phyloP scores from a whole-genome alignment of 2,329 filamentous ascomycete species.

The Sclerotinia nivalis region DNA sequence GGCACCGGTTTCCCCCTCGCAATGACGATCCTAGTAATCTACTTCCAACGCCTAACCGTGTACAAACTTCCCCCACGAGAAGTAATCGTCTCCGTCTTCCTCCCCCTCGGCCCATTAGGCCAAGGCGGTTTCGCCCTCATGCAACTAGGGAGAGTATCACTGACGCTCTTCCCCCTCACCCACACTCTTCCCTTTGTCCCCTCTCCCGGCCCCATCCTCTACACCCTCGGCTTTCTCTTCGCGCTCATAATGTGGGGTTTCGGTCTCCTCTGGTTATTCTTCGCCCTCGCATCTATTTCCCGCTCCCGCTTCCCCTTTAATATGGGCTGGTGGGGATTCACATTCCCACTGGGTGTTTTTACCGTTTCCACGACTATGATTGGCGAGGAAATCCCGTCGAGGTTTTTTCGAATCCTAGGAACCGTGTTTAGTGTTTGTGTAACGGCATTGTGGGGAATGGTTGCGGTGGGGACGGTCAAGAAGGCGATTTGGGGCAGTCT shows the following conservation, averaged over 20 bases:
- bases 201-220: conserved; percentile 56
- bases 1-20: conserved; percentile 63
- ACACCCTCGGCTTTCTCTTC: conserved; percentile 56
- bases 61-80: conserved; percentile 67
- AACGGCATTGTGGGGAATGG: conserved; percentile 56
- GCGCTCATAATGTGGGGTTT: conserved; percentile 59
- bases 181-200: conserved; percentile 33
- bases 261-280: conserved; percentile 55
- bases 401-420: conserved; percentile 57
- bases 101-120: conserved; percentile 66
- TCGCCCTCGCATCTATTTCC: conserved; percentile 52
- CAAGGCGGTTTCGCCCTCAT: conserved; percentile 60
- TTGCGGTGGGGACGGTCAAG: conserved; percentile 51
- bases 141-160: conserved; percentile 49
- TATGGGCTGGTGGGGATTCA: conserved; percentile 64
- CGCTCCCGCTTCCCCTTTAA: conserved; percentile 56
- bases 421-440: conserved; percentile 53
- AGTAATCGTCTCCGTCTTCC: conserved; percentile 66
- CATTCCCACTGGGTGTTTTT: conserved; percentile 60
- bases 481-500: conserved; percentile 51
- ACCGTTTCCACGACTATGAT: conserved; percentile 50
- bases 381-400: conserved; percentile 53
- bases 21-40: conserved; percentile 63
- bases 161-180: conserved; percentile 45
- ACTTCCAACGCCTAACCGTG: conserved; percentile 67